Evolutionary conservation across 495 filamentous ascomycete genomes (phyloP), one percentile per base, ranked within the genome.

Genomic region (Peziza echinospora): DNA sequence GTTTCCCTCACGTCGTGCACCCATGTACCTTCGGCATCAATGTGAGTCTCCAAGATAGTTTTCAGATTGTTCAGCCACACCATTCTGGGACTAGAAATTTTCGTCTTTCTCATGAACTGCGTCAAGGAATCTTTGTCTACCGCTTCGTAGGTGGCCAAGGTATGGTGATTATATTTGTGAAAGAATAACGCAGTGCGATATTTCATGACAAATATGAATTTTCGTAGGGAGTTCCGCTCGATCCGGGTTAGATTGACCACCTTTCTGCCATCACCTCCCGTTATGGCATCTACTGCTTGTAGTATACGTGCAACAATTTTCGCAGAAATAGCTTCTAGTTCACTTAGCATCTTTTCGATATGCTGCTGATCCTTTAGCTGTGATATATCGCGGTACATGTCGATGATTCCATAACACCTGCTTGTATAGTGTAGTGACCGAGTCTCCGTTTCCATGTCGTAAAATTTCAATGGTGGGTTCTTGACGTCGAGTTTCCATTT

Each of bases 161-260:
- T 56, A n/a, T n/a, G n/a, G 11, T 63, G 51, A 26, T 60, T 51
- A 49, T 60, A 56, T 53, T 60, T 69, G 5, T 60, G 21, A 26
- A 63, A 53, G 34, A 68, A 66, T 5, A 24, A 26, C 1, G 30
- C 34, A 34, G 51, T 53, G 17, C 71, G 65, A 47, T 69, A 72
- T 43, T 65, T 67, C 59, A 73, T 65, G 16, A 73, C 57, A 55
- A 71, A 72, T 13, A 73, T 56, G 47, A 73, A 73, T 44, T 69
- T 72, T 48, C 70, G 65, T 21, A 73, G 45, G 5, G 51, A 21
- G 47, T 71, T 54, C 41, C 55, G 55, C 39, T 73, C 63, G 5
- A 37, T 34, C 3, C 68, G 63, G 7, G 53, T 58, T 8, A 72
- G 48, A 53, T 53, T 61, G 3, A 69, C 25, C 0, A 51, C n/a